phyloP scores from a whole-genome alignment of 495 filamentous ascomycete genomes.

The Lepraria neglecta region DNA sequence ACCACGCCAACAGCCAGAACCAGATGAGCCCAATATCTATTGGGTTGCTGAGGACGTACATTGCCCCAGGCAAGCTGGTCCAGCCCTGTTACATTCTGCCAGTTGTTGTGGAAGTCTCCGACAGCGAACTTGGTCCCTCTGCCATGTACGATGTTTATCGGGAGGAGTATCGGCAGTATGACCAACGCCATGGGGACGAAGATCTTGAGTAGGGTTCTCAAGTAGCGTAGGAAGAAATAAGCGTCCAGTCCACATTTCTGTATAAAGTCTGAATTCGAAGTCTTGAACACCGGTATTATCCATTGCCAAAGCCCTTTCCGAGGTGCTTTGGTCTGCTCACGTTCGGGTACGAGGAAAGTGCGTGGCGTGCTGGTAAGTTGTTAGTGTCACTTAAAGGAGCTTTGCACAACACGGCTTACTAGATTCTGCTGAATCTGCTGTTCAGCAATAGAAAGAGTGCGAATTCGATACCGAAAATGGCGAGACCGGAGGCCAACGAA shows the following conservation, averaged over 20 bases:
- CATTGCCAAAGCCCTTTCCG: constrained; percentile 64
- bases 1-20: constrained; percentile 75
- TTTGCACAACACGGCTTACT: constrained; percentile 48
- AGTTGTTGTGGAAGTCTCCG: constrained; percentile 34
- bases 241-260: constrained; percentile 93
- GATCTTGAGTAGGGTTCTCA: constrained; percentile 88
- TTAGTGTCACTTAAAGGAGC: constrained; percentile 23
- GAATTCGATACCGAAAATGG: constrained; percentile 73
- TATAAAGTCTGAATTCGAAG: constrained; percentile 80
- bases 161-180: constrained; percentile 79
- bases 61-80: constrained; percentile 90
- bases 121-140: constrained; percentile 49
- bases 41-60: constrained; percentile 59
- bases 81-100: constrained; percentile 56
- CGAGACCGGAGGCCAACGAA: constrained; percentile 62
- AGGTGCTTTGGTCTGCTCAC: constrained; percentile 69
- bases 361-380: constrained; percentile 59
- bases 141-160: constrained; percentile 73
- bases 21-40: constrained; percentile 85
- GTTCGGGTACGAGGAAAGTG: constrained; percentile 85
- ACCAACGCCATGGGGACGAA: constrained; percentile 75
- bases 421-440: constrained; percentile 74
- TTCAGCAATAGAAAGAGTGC: constrained; percentile 70
- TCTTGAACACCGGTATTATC: constrained; percentile 65
- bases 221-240: constrained; percentile 94